phyloP scores from a whole-genome alignment of 306 rosid genomes.

The Trichosanthes truncata region DNA sequence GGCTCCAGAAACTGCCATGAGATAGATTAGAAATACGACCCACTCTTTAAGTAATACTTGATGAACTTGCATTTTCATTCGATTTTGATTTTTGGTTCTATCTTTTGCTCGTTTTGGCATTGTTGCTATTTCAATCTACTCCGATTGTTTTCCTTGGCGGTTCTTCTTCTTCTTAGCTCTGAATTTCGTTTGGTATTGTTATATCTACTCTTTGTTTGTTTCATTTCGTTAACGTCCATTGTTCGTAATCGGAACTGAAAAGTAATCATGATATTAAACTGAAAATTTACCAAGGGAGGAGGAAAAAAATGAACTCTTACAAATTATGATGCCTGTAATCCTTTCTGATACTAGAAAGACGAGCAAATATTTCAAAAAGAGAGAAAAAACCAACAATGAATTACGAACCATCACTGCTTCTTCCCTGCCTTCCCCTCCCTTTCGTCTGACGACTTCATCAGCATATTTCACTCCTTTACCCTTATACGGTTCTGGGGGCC shows the following conservation, averaged over 20 bases:
- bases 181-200: neutral
- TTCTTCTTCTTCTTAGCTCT: neutral
- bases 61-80: neutral
- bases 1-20: neutral
- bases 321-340: neutral
- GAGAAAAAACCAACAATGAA: neutral
- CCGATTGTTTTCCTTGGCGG: neutral
- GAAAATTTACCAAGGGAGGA: neutral
- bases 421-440: constrained; percentile 96
- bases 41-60: neutral
- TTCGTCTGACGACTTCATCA: constrained; percentile 77
- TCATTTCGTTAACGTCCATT: neutral
- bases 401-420: constrained; percentile 43
- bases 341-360: neutral
- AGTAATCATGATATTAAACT: too few relatives aligned
- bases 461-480: constrained; percentile 98
- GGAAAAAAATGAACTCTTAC: neutral
- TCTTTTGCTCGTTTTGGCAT: neutral
- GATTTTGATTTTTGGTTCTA: neutral
- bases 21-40: neutral
- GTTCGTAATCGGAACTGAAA: too few relatives aligned
- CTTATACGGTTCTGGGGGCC: constrained; percentile 98
- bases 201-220: neutral
- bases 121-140: neutral
- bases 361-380: neutral